Evolutionary conservation across 371 early-diverging fungal genomes (phyloP), one percentile per base, ranked within the genome.

Genomic region (Mortierella sp.): DNA sequence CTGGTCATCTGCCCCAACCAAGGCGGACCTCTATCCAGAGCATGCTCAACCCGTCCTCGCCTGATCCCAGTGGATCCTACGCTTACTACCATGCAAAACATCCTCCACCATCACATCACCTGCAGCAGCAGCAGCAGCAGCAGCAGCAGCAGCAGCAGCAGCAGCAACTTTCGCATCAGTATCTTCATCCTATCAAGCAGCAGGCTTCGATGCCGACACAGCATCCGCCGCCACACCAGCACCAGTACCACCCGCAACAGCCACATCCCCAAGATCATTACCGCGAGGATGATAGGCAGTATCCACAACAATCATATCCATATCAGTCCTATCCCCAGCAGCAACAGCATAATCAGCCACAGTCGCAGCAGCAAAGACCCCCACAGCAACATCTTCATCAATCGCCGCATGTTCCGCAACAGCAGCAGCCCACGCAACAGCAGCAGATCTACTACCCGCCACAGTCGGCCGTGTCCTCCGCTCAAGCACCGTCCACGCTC

Each of bases 1-100:
- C 51, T 1, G 60, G 41, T 14, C 64, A 58, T 41, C 46, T 56
- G 14, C 59, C 61, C 6, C 55, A 60, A 11, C 73, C 67, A 26
- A 50, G 73, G 39, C 69, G 76, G 34, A 60, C 76, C 2, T 75
- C 76, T 11, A 69, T 75, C 31, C 76, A 69, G 49, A 75, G 64
- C 49, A 69, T 75, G 70, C 63, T 75, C 6, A 75, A 75, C 50
- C 70, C 76, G 12, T 32, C 69, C 11, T 64, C 76, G 15, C 64
- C 76, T 26, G 76, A 75, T 12, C 53, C 69, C 4, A 30, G 47
- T 27, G 67, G 59, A 46, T 50, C 60, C 30, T 63, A 68, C 27
- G 42, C 39, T 8, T 73, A 73, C 26, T 68, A 59, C 24, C 39
- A 55, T 17, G 34, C 34, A 19, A 42, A 52, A 14, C 64, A 63